A percentile compares a stretch with the other conserved stretches of the same genome.
Conservation (phyloP, 192 early-diverging fungal species). For the Chytriomyces confervae region DNA sequence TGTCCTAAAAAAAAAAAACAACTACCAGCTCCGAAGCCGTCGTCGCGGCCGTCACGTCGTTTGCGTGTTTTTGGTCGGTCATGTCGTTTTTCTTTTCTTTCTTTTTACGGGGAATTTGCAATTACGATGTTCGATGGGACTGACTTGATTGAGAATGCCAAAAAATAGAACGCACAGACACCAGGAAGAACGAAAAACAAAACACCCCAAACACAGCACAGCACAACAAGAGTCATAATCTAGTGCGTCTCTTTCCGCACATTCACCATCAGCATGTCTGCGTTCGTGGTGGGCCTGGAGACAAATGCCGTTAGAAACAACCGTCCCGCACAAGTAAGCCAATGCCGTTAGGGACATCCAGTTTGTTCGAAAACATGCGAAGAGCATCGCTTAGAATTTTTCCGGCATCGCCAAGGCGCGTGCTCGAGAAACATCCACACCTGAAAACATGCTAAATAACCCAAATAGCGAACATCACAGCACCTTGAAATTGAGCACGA, state of each 20-base stretch:
- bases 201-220: background rate
- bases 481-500: no score
- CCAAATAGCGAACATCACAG: no score
- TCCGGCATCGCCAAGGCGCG: slow-evolving; percentile 75
- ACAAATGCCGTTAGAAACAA: background rate
- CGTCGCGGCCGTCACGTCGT: slow-evolving; percentile 10
- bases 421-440: slow-evolving; percentile 68
- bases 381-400: slow-evolving; percentile 75
- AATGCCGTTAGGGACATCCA: slow-evolving; percentile 86
- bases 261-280: slow-evolving; percentile 15
- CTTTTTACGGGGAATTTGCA: background rate
- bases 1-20: background rate
- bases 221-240: background rate
- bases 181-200: background rate
- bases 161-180: no score
- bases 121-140: no score
- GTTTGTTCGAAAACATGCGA: slow-evolving; percentile 71
- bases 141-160: no score
- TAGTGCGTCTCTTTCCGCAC: slow-evolving; percentile 14
- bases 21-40: slow-evolving; percentile 11
- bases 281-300: slow-evolving; percentile 7
- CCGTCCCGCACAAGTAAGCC: background rate
- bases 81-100: slow-evolving; percentile 9
- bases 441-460: slow-evolving; percentile 20
- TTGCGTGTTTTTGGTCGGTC: background rate